These are phyloP conservation scores for Magnaporthales sp. DNA, from an alignment of 2,329 filamentous ascomycete species.

Conservation along the genomic window DNA sequence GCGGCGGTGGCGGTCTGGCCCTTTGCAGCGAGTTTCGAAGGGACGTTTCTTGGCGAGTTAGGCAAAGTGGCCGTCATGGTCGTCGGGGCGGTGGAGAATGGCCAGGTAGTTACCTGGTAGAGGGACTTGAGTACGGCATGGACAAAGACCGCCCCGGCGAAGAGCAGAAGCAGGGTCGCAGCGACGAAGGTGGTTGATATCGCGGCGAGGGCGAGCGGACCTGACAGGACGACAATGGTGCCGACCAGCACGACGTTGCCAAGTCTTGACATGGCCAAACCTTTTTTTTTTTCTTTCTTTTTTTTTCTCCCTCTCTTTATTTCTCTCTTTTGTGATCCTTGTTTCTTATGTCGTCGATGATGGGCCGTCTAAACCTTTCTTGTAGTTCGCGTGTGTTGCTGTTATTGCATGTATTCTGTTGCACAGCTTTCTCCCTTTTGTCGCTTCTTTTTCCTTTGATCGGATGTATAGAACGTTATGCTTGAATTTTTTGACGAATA, in stretches of 20 bases:
- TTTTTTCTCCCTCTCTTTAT: neutral
- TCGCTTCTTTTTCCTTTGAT: neutral
- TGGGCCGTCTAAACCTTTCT: too few species aligned
- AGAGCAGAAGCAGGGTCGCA: neutral
- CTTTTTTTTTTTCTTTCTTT: neutral
- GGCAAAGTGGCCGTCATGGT: neutral
- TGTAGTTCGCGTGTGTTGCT: too few species aligned
- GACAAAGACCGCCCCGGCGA: slow-evolving; percentile 3
- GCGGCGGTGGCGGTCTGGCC: neutral
- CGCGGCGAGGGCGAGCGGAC: slow-evolving; percentile 5
- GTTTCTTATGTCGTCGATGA: too few species aligned
- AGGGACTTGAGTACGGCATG: slow-evolving; percentile 1
- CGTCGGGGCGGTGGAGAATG: neutral
- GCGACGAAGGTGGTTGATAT: slow-evolving; percentile 8
- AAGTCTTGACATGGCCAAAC: slow-evolving; percentile 1
- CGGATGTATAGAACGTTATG: neutral
- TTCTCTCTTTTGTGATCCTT: neutral
- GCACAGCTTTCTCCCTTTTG: neutral
- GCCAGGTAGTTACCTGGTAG: slow-evolving; percentile 2
- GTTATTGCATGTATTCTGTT: too few species aligned
- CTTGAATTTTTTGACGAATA: neutral
- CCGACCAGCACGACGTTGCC: slow-evolving; percentile 3
- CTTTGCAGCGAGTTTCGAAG: neutral
- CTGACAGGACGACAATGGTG: neutral
- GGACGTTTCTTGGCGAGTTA: neutral